Evolutionary conservation across 1,284 basidiomycete species (phyloP).

Genomic region (Uromyces viciae-fabae): DNA sequence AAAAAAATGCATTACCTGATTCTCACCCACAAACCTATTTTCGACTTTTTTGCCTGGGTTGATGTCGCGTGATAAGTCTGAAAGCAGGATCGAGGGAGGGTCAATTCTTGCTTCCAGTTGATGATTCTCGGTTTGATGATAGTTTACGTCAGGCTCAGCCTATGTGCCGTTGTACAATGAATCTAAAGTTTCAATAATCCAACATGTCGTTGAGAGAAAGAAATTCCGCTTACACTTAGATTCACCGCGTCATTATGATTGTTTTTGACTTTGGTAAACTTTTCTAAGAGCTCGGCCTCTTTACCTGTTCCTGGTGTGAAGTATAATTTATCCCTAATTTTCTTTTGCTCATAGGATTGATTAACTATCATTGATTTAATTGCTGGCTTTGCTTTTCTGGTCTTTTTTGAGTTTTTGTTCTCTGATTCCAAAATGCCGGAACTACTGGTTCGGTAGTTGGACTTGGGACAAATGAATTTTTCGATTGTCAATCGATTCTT

Average conservation of each 20-base stretch:
- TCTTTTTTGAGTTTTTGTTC: neutral
- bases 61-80: neutral
- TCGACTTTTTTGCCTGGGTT: too few species aligned
- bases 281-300: constrained; percentile 21
- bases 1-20: neutral
- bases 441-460: neutral
- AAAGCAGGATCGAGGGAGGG: neutral
- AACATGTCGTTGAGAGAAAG: neutral
- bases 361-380: constrained; percentile 23
- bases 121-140: neutral
- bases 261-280: neutral
- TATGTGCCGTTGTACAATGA: neutral
- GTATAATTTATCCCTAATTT: constrained; percentile 8
- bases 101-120: neutral
- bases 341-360: constrained; percentile 38
- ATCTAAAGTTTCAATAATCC: neutral
- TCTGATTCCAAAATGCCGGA: constrained; percentile 34
- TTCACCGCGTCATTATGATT: neutral
- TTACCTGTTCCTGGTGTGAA: constrained; percentile 30
- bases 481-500: constrained; percentile 27
- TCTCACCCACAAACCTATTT: neutral
- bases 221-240: neutral
- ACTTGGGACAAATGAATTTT: constrained; percentile 15
- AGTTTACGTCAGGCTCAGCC: too few species aligned
- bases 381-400: neutral